A percentile compares a stretch with the other conserved stretches of the same genome.
These are phyloP conservation scores for Acacia melanoxylon DNA, from an alignment of 306 rosid genomes.

Conservation along the genomic window DNA sequence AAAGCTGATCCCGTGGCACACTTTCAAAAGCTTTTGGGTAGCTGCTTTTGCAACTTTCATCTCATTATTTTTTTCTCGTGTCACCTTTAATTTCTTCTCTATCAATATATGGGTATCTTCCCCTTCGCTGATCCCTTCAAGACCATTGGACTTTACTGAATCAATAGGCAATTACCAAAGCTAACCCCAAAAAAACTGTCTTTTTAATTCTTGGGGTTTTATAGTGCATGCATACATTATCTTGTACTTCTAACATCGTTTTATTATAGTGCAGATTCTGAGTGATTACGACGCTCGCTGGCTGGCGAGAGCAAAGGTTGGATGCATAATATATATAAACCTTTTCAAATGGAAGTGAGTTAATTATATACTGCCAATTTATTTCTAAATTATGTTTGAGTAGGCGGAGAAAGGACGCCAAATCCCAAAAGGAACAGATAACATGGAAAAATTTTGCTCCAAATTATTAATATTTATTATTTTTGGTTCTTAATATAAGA, in stretches of 20 bases:
- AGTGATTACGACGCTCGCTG: neutral
- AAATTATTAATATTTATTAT: neutral
- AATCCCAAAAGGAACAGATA: neutral
- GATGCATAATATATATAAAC: neutral
- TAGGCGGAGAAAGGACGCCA: neutral
- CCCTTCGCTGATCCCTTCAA: no score
- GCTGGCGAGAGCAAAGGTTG: neutral
- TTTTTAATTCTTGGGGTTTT: neutral
- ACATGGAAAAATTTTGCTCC: neutral
- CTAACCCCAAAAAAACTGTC: neutral
- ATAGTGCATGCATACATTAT: neutral
- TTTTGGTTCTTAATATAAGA: no score
- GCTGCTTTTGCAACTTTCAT: neutral
- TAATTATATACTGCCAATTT: neutral
- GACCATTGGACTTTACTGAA: neutral
- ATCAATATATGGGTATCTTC: no score
- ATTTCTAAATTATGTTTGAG: neutral
- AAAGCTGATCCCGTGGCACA: slow-evolving; percentile 39
- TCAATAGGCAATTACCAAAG: neutral
- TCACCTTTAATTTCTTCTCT: no score
- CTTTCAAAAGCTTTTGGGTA: slow-evolving; percentile 28
- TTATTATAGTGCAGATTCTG: neutral
- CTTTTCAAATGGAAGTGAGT: neutral
- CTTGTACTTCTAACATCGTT: neutral
- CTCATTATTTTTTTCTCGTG: neutral